Percentiles rank a stretch among this genome's conserved stretches.
These are phyloP conservation scores for Aspergillus alliaceus DNA, from an alignment of 2,329 filamentous ascomycete genomes.

Conservation along the genomic window DNA sequence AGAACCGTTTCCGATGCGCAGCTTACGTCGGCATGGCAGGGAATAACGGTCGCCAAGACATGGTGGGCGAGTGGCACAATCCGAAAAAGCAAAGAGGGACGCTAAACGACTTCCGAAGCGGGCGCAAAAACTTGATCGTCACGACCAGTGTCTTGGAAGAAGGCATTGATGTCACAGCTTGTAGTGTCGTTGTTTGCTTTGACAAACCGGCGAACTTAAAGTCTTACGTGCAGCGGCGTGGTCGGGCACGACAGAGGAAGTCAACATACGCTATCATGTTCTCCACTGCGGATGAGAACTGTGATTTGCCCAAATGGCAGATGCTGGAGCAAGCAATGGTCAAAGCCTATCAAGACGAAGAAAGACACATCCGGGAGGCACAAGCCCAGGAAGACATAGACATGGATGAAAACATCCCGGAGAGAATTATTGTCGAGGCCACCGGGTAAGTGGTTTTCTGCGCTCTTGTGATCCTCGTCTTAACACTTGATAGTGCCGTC, in stretches of 20 bases:
- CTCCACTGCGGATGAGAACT: conserved; percentile 33
- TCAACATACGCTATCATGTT: conserved; percentile 58
- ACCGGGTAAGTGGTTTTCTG: conserved; percentile 22
- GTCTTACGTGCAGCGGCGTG: conserved; percentile 65
- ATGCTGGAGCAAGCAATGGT: conserved; percentile 73
- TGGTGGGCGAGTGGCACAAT: conserved; percentile 52
- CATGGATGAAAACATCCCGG: conserved; percentile 38
- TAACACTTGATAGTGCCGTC: conserved; percentile 53
- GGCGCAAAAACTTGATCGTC: conserved; percentile 58
- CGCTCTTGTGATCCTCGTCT: neutral
- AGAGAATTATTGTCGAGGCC: conserved; percentile 42
- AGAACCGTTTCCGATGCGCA: conserved; percentile 45
- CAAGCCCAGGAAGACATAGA: conserved; percentile 55
- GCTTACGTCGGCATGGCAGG: conserved; percentile 50
- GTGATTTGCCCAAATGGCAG: conserved; percentile 57
- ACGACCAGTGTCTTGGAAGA: conserved; percentile 61
- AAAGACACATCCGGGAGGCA: conserved; percentile 51
- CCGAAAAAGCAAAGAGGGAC: conserved; percentile 51
- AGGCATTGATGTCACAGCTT: conserved; percentile 63
- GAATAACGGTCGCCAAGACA: conserved; percentile 42
- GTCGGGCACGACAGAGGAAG: conserved; percentile 58
- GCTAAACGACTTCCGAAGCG: conserved; percentile 54
- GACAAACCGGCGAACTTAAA: conserved; percentile 62
- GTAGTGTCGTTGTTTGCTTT: conserved; percentile 65
- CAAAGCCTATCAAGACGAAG: conserved; percentile 64